phyloP scores from a whole-genome alignment of 163 green algal species.

The Volvox carteri region DNA sequence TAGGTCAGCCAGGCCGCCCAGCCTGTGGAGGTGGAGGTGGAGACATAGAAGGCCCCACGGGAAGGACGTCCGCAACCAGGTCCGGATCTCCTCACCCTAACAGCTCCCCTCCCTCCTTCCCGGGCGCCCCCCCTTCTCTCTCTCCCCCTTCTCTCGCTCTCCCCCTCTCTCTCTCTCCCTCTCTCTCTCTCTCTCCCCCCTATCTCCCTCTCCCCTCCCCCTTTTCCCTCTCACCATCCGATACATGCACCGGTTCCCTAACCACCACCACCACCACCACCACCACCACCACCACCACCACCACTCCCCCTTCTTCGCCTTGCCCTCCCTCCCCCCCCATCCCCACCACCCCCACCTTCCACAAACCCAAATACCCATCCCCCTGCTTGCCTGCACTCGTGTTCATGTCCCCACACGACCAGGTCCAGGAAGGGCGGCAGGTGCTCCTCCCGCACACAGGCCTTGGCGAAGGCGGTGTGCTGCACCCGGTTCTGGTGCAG shows the following conservation, averaged over 20 bases:
- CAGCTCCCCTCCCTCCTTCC: neutral
- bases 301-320: neutral
- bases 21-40: too few species aligned
- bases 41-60: too few species aligned
- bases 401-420: slow-evolving; percentile 98
- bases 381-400: slow-evolving; percentile 89
- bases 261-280: too few species aligned
- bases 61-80: too few species aligned
- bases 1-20: too few species aligned
- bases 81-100: too few species aligned
- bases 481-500: slow-evolving; percentile 96
- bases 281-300: too few species aligned
- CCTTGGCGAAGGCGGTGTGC: slow-evolving; percentile 66
- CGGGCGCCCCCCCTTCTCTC: neutral
- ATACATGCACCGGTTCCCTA: too few species aligned
- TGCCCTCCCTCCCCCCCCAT: neutral
- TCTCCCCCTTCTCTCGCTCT: neutral
- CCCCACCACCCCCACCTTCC: neutral
- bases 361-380: neutral
- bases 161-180: neutral
- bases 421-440: slow-evolving; percentile 95
- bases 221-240: neutral
- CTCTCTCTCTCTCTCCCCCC: neutral
- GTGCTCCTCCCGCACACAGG: slow-evolving; percentile 82
- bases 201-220: neutral